Base-by-base conservation (phyloP, 2,329 filamentous ascomycete species). In the Xylaria sp. region DNA sequence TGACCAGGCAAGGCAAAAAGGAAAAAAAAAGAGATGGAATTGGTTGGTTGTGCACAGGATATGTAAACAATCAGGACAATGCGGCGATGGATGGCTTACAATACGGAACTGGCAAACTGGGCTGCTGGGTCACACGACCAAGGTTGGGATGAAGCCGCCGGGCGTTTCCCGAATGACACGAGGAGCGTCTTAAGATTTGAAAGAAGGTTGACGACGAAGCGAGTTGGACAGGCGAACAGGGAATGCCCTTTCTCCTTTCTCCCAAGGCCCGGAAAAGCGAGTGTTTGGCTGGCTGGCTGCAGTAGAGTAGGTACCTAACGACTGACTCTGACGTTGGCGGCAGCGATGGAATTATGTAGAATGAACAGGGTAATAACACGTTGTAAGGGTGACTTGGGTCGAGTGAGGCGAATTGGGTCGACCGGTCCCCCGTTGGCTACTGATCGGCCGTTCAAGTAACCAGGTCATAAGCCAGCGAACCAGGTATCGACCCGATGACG, bases 401-500 rank as follows among this genome's bases (percentile, higher is more conserved):
- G n/a, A n/a, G n/a, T n/a, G 54, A 47, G 49, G 55, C 56, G 56
- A 52, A 52, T 56, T 56, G 53, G 58, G 58, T 52, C 58, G 55
- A 59, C 53, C 48, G 52, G 43, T 38, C 41, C 48, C 47, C 44
- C 52, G 51, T 56, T 42, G 39, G 40, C 39, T 21, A 18, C n/a
- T 21, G n/a, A n/a, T n/a, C n/a, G n/a, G n/a, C n/a, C n/a, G n/a
- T n/a, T n/a, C n/a, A n/a, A 24, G 21, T 22, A 21, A 21, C 40
- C 40, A 42, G 24, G 45, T 58, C 46, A 57, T 49, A 52, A 55
- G 51, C 52, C 54, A 57, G 48, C 46, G 44, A 57, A 57, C 50
- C 50, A 55, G 39, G 52, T 59, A 59, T 52, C 56, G 56, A n/a
- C 54, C 52, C 53, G 54, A 63, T 66, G 65, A 65, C 58, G 64